Evolutionary conservation across 2,329 filamentous ascomycete species (phyloP).

Genomic region (Periconia digitata): DNA sequence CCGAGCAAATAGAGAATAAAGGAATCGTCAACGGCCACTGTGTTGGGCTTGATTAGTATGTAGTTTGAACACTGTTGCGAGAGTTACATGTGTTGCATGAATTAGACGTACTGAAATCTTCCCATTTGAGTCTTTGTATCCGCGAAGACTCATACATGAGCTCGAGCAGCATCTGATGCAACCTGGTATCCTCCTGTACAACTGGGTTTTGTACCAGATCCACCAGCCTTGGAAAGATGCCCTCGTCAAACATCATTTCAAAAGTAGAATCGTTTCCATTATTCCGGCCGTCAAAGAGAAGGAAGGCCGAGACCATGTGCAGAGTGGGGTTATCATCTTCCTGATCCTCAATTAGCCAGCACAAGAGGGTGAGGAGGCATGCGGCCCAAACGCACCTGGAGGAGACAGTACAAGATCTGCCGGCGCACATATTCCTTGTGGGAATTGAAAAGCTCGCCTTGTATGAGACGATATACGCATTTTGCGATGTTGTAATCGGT

Average conservation of each 20-base stretch:
- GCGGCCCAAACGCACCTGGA: slow-evolving; percentile 57
- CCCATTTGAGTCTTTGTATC: slow-evolving; percentile 75
- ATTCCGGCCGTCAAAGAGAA: slow-evolving; percentile 81
- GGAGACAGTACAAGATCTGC: slow-evolving; percentile 87
- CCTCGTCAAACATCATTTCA: slow-evolving; percentile 82
- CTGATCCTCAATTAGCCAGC: slow-evolving; percentile 48
- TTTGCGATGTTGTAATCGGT: slow-evolving; percentile 77
- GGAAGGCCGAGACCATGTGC: slow-evolving; percentile 78
- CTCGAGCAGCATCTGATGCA: slow-evolving; percentile 82
- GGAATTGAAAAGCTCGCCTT: slow-evolving; percentile 70
- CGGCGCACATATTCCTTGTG: slow-evolving; percentile 86
- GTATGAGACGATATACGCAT: slow-evolving; percentile 78
- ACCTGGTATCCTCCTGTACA: slow-evolving; percentile 63
- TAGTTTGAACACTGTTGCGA: background rate
- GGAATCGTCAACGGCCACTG: slow-evolving; percentile 66
- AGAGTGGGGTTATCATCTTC: slow-evolving; percentile 83
- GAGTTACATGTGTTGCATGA: background rate
- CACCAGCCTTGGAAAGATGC: slow-evolving; percentile 79
- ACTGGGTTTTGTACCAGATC: slow-evolving; percentile 73
- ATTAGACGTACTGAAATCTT: slow-evolving; percentile 69
- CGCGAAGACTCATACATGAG: slow-evolving; percentile 95
- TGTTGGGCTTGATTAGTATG: slow-evolving; percentile 12
- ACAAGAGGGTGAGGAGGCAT: background rate
- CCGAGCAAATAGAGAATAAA: slow-evolving; percentile 84
- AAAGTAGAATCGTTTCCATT: slow-evolving; percentile 78